Evolutionary conservation across 306 rosid species (phyloP), one percentile per base, ranked within the genome.

Genomic region (Pterocarpus macrocarpus): DNA sequence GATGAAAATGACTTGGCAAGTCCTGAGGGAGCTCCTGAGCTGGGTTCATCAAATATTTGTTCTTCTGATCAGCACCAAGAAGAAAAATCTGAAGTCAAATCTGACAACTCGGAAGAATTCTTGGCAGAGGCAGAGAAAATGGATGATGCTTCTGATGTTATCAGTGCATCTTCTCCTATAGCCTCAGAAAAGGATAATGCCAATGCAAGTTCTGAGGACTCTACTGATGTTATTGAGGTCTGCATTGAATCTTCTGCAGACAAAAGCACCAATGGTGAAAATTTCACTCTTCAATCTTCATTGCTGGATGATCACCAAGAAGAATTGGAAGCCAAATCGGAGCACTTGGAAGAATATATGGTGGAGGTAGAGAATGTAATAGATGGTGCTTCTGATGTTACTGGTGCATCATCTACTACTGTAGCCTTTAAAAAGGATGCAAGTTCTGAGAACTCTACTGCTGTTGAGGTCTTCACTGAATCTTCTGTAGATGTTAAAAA

Each of bases 1-100:
- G 35, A 43, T 34, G 82, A 64, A 4, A 75, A 38, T 45, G 57
- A n/a, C 47, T 9, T 61, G n/a, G 34, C 28, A 11, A 28, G 15
- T 67, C 16, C 85, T 15, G 71, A 80, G 15, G 59, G 8, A 16
- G 17, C 49, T 77, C 38, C 41, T 64, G 76, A 52, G 12, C 12
- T 7, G 11, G 49, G 17, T 28, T 69, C 62, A 13, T 28, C 66
- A 39, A 41, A 12, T 28, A 41, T 58, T 7, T 4, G 33, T 67
- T 30, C 57, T 15, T 34, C 34, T 66, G 80, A 33, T 11, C 39
- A 36, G 16, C 69, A 43, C 33, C 36, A 33, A 56, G 76, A 39
- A 13, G 33, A 45, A 28, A 22, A 49, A 7, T 5, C 38, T 28
- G 72, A 36, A 80, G 65, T 3, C 47, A 36, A 71, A 61, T 11